A percentile compares a stretch with the other conserved stretches of the same genome.
Evolutionary conservation across 2,329 filamentous ascomycete genomes (phyloP).

Genomic region (Zarea fungicola): DNA sequence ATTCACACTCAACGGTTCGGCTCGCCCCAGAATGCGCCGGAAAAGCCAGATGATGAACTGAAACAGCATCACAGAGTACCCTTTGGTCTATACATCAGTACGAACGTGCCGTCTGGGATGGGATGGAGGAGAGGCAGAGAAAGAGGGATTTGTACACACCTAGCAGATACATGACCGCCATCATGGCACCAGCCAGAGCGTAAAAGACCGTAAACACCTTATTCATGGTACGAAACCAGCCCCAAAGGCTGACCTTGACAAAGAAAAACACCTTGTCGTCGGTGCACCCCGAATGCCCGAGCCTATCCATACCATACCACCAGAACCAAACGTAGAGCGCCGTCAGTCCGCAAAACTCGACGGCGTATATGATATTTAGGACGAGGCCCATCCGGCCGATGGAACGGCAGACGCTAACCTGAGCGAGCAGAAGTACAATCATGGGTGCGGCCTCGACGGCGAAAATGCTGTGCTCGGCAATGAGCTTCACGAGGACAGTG

Average conservation of each 20-base stretch:
- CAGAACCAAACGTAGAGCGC: slow-evolving; percentile 21
- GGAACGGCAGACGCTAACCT: slow-evolving; percentile 18
- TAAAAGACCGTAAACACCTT: slow-evolving; percentile 20
- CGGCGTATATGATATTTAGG: slow-evolving; percentile 15
- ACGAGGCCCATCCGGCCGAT: slow-evolving; percentile 14
- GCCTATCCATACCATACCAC: slow-evolving; percentile 22
- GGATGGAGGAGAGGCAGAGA: not conserved
- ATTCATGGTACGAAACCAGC: slow-evolving; percentile 22
- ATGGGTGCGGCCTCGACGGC: slow-evolving; percentile 22
- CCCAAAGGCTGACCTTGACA: slow-evolving; percentile 23
- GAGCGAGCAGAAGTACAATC: slow-evolving; percentile 19
- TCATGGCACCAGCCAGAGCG: slow-evolving; percentile 11
- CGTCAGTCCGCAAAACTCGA: slow-evolving; percentile 18
- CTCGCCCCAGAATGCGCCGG: not conserved
- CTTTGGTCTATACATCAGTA: not conserved
- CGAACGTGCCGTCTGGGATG: not conserved
- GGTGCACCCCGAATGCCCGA: slow-evolving; percentile 16
- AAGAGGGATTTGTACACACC: no score
- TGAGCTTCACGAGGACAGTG: slow-evolving; percentile 18
- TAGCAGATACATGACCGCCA: slow-evolving; percentile 14
- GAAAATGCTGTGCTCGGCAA: slow-evolving; percentile 13
- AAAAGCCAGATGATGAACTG: not conserved
- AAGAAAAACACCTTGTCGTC: slow-evolving; percentile 25
- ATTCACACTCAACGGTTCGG: not conserved
- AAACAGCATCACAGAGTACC: not conserved